Percentiles rank a stretch among this genome's conserved stretches.
phyloP scores from a whole-genome alignment of 257 asterid genomes.

The Solanum paucissectum region DNA sequence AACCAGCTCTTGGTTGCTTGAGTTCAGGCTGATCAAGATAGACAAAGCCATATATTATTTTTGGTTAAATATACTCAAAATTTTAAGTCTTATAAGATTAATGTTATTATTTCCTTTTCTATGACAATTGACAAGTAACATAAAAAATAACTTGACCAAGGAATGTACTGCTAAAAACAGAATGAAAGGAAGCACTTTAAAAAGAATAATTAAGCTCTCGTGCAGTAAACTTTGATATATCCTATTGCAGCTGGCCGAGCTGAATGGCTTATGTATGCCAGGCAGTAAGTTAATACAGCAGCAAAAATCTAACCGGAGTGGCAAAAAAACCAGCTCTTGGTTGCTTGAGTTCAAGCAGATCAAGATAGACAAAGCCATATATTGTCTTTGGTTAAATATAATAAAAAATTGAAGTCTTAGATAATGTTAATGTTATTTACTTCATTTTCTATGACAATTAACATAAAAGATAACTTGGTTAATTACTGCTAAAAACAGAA shows the following conservation, averaged over 20 bases:
- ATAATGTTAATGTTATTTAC: background rate
- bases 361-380: conserved; percentile 9
- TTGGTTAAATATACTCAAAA: background rate
- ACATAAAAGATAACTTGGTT: background rate
- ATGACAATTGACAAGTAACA: background rate
- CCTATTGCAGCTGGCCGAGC: conserved; percentile 27
- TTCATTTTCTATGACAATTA: background rate
- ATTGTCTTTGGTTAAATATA: background rate
- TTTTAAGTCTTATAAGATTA: background rate
- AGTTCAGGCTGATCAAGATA: conserved; percentile 12
- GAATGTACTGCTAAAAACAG: background rate
- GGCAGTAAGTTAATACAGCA: conserved; percentile 9
- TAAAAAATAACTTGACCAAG: background rate
- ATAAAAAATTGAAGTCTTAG: background rate
- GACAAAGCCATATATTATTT: conserved; percentile 1
- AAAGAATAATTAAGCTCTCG: background rate
- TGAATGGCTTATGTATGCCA: conserved; percentile 23
- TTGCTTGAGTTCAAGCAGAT: conserved; percentile 14
- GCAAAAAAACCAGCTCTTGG: conserved; percentile 12
- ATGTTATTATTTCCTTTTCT: background rate
- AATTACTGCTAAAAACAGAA: background rate
- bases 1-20: conserved; percentile 20
- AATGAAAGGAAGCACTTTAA: background rate
- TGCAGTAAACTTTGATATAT: background rate
- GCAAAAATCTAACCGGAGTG: background rate